Evolutionary conservation across 805 yeast species (phyloP).

Genomic region (Yarrowia sp.): DNA sequence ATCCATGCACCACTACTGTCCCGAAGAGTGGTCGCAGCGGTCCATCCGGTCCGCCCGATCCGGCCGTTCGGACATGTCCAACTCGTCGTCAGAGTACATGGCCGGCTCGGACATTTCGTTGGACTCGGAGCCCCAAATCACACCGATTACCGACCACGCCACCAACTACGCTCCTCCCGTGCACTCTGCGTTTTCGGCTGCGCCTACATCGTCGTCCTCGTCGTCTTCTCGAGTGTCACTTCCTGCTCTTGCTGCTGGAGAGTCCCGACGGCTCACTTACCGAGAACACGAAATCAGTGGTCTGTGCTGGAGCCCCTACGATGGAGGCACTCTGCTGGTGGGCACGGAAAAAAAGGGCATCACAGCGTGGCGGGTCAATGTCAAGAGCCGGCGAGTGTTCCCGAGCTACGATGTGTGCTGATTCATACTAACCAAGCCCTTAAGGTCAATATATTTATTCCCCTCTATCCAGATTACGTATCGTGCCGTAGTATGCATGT

Average conservation of each 20-base stretch:
- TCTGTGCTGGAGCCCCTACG: slow-evolving; percentile 54
- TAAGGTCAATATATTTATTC: not conserved
- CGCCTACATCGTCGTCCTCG: not conserved
- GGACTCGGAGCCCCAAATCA: slow-evolving; percentile 25
- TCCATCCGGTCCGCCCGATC: slow-evolving; percentile 17
- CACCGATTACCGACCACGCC: slow-evolving; percentile 18
- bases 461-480: not conserved
- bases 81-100: slow-evolving; percentile 23
- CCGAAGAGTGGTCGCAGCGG: slow-evolving; percentile 9
- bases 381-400: slow-evolving; percentile 34
- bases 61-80: slow-evolving; percentile 40
- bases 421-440: not conserved
- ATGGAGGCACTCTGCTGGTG: slow-evolving; percentile 53
- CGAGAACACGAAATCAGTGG: slow-evolving; percentile 57
- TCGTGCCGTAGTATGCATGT: not conserved
- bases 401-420: slow-evolving; percentile 34
- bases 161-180: slow-evolving; percentile 9
- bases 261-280: not conserved
- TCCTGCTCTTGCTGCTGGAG: slow-evolving; percentile 8
- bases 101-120: slow-evolving; percentile 16
- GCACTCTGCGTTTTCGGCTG: not conserved
- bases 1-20: slow-evolving; percentile 25
- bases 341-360: slow-evolving; percentile 64
- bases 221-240: slow-evolving; percentile 15
- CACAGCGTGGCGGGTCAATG: slow-evolving; percentile 64